phyloP scores from a whole-genome alignment of 495 filamentous ascomycete species.

The Talaromyces proteolyticus region DNA sequence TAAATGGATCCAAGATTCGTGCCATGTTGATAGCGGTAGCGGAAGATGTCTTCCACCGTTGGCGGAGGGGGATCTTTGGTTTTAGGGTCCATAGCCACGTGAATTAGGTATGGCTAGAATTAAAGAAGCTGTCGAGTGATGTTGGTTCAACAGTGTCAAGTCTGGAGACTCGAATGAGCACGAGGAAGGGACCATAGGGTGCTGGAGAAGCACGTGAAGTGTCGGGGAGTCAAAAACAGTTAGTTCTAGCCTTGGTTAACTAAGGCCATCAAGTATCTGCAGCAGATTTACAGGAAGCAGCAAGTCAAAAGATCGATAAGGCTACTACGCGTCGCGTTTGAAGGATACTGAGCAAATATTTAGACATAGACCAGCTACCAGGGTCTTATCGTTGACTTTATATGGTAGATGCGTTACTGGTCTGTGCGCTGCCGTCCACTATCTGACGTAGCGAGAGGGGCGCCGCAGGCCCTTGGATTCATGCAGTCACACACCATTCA shows the following conservation, averaged over 20 bases:
- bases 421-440: not conserved
- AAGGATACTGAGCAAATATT: too few relatives aligned
- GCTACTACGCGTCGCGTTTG: not conserved
- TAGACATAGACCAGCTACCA: not conserved
- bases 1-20: conserved; percentile 51
- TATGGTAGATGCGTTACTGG: too few relatives aligned
- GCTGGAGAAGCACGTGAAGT: too few relatives aligned
- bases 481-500: not conserved
- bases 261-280: too few relatives aligned
- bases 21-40: conserved; percentile 52
- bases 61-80: conserved; percentile 14
- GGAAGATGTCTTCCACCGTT: conserved; percentile 33
- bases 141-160: not conserved
- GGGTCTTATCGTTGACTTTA: not conserved
- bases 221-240: not conserved
- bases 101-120: not conserved
- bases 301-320: not conserved
- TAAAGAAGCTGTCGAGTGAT: not conserved
- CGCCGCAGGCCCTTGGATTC: conserved; percentile 14
- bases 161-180: not conserved
- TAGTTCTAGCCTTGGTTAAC: too few relatives aligned
- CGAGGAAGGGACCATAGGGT: too few relatives aligned
- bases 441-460: conserved; percentile 21
- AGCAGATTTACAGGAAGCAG: too few relatives aligned
- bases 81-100: not conserved